These are phyloP conservation scores for Leccinum pellstonianum DNA, from an alignment of 768 basidiomycete species.

Conservation along the genomic window DNA sequence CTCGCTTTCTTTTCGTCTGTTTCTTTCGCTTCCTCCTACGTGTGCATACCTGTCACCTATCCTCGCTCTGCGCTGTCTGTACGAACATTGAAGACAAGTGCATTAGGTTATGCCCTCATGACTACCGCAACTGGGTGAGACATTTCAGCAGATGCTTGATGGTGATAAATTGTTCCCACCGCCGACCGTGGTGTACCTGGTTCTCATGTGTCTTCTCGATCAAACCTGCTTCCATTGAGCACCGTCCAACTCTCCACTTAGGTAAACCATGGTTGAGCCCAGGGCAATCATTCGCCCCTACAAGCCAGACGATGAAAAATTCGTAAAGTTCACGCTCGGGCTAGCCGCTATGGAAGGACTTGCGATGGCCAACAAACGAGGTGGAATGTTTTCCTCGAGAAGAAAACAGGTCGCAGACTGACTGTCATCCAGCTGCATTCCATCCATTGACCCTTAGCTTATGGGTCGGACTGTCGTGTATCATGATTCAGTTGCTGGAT, in stretches of 20 bases:
- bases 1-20: constrained; percentile 42
- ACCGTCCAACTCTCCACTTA: neutral
- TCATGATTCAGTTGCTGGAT: constrained; percentile 56
- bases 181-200: neutral
- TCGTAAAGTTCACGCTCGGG: constrained; percentile 61
- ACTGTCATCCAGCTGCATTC: constrained; percentile 41
- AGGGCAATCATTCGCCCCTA: constrained; percentile 55
- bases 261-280: constrained; percentile 38
- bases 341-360: constrained; percentile 67
- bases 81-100: constrained; percentile 43
- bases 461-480: constrained; percentile 60
- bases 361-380: constrained; percentile 61
- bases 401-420: neutral
- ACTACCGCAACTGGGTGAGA: neutral
- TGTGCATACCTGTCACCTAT: constrained; percentile 37
- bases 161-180: too few relatives aligned
- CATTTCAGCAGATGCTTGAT: neutral
- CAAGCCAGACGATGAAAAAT: constrained; percentile 51
- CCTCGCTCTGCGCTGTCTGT: constrained; percentile 44
- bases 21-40: constrained; percentile 24
- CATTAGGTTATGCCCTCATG: constrained; percentile 20
- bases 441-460: constrained; percentile 59
- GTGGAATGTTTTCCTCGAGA: constrained; percentile 33
- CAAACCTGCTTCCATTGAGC: neutral
- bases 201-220: neutral